Conservation (phyloP, 2,329 filamentous ascomycete genomes). For the Zymoseptoria passerinii region DNA sequence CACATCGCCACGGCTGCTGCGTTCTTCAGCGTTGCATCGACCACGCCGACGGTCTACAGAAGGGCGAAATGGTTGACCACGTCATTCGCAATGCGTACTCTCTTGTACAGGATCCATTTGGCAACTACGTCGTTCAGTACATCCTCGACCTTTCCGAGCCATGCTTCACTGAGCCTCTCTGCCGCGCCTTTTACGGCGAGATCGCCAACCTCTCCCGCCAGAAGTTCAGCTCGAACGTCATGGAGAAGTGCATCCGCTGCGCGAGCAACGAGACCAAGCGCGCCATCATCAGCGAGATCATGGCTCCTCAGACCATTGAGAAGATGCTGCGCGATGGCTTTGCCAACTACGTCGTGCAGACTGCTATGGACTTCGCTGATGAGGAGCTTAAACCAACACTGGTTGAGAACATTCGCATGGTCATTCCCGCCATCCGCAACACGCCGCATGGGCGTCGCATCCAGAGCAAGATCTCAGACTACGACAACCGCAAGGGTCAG, state of each 20-base stretch:
- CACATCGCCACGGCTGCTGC: conserved; percentile 94
- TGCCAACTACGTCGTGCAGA: conserved; percentile 97
- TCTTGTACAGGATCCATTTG: conserved; percentile 92
- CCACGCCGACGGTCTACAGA: conserved; percentile 84
- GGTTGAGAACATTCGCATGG: conserved; percentile 76
- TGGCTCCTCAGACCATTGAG: conserved; percentile 67
- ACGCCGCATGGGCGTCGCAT: conserved; percentile 94
- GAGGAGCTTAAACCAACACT: conserved; percentile 63
- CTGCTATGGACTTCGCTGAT: conserved; percentile 79
- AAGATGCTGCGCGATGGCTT: conserved; percentile 84
- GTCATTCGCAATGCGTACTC: conserved; percentile 84
- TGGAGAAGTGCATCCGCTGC: conserved; percentile 85
- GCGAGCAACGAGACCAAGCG: conserved; percentile 66
- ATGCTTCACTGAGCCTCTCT: conserved; percentile 80
- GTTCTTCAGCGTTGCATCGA: conserved; percentile 98
- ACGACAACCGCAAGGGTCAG: conserved; percentile 39
- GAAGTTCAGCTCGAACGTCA: conserved; percentile 98
- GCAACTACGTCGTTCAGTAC: conserved; percentile 98
- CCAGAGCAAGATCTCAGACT: conserved; percentile 69
- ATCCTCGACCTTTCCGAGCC: conserved; percentile 88
- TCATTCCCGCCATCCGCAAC: conserved; percentile 74
- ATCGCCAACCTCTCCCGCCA: conserved; percentile 71
- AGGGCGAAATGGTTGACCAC: conserved; percentile 71
- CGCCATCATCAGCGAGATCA: conserved; percentile 76
- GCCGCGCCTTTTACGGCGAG: conserved; percentile 68